Base-by-base conservation (phyloP, 1,284 basidiomycete genomes). In the Coniferiporia sulphurascens region DNA sequence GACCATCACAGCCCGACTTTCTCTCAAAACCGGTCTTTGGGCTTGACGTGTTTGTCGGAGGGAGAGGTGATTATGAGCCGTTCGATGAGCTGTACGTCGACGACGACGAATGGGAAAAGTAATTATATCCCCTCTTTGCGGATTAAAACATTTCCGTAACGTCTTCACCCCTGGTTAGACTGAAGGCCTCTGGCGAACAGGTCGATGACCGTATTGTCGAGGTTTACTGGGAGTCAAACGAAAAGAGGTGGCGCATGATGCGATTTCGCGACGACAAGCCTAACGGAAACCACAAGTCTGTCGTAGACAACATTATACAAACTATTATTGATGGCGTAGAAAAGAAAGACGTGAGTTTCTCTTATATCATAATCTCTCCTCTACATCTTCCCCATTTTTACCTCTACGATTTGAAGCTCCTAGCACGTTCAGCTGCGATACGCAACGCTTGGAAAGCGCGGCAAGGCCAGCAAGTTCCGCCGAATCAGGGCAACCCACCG, bases 51-150 rank as follows among this genome's bases (percentile, higher is more conserved):
- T 97, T 87, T 81, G 80, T 79, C 58, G 91, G 94, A 52, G 82
- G 83, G 8, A 84, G 87, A 36, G 72, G 76, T 35, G 79, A 72
- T 21, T 95, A 98, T 69, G 91, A 95, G 65, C 86, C 82, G 62
- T 98, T 90, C 68, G 97, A 99, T 71, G 82, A 85, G 59, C 83
- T 99, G 78, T 80, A 87, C 63, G 85, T 99, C 19, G 83, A 85
- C 3, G 93, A 98, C 65, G 86, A 88, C 1, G 94, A 98, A 70
- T 99, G 97, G 97, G 91, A 95, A 72, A 76, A 74, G 92, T 95
- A 65, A 65, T 89, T 76, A 27, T 64, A 48, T 22, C 17, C 27
- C 48, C 35, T 48, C 53, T 63, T 36, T n/a, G 19, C 13, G 19
- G 27, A 10, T 34, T 19, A 10, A 22, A 10, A 52, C 49, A 13